Evolutionary conservation across 495 filamentous ascomycete species (phyloP), one percentile per base, ranked within the genome.

Genomic region (Aspergillus nanangensis): DNA sequence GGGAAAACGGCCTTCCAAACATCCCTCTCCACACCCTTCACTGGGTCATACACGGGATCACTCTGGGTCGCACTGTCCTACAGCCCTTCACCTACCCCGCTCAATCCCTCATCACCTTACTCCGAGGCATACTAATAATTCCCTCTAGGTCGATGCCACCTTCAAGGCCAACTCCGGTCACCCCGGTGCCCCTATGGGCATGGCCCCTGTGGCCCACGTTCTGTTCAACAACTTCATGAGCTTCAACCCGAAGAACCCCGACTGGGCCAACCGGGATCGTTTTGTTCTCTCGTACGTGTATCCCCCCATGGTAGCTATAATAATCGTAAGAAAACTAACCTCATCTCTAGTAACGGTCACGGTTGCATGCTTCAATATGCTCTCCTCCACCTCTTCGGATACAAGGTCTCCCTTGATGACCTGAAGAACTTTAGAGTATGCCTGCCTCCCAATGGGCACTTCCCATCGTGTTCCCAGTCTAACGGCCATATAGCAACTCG

Each of bases 281-380:
- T 99, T 99, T 66, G 88, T 99, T 36, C 88, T 99, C 66, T 99
- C 93, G 93, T 96, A 79, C 78, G 92, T 88, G 24, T n/a, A n/a
- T n/a, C 10, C 21, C 21, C 22, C 34, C 19, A 11, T 14, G 18
- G 19, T 19, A 23, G 8, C 17, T 4, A 20, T 20, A 21, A 8
- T 31, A n/a, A 1, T 34, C 8, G n/a, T 22, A 24, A 50, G 50
- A 52, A 27, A 45, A 38, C 15, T 42, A 45, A 57, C 24, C 14
- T 8, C 15, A 0, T 18, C 27, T 27, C 55, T 59, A 97, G 92
- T 41, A 98, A 98, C 76, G 93, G 93, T 51, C 93, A 98, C 71
- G 93, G 85, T 52, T 98, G 93, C 78, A 95, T 97, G 91, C 88
- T 98, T 45, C 93, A 96, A 69, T 99, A 99, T 83, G 86, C 93